Evolutionary conservation across 345 rosid species (phyloP), one percentile per base, ranked within the genome.

Genomic region (Toxicodendron radicans): DNA sequence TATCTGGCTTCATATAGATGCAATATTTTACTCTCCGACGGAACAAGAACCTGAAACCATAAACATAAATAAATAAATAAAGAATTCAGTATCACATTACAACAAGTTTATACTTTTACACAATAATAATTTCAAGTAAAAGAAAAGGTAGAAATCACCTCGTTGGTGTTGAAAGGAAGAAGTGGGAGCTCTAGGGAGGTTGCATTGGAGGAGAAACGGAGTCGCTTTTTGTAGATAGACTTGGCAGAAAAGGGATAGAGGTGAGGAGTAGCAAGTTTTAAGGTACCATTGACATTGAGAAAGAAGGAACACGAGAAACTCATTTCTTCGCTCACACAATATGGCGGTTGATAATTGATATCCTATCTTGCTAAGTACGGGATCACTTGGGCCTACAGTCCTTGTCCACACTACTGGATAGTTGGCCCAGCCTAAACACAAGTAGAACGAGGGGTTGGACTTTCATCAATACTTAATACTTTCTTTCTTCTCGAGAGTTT

Each of bases 1-100:
- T 89, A 90, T 73, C 92, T 83, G 62, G 97, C 95, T 83, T 92
- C 95, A 65, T 87, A 90, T 24, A 92, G 70, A 85, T 92, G 93
- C 79, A 92, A 74, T 21, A 78, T 79, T 83, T 92, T 92, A 53
- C 80, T 87, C 91, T 92, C 97, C 3, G 92, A 82, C 49, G 95
- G 97, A 30, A 92, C 87, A 72, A 92, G 85, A 71, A 90, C 91
- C 97, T 92, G 82, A 62, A 49, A 17, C 7, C 38, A 27, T 61
- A 10, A 3, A 65, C 30, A 52, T 17, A 21, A 30, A 35, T 35
- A 35, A 35, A 27, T 27, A 27, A 27, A 46, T 46, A 46, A 43
- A 43, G 7, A 43, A 10, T 43, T 7, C 46, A 43, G 46, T 43
- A 2, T 43, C 7, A 43, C 46, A 43, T 43, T 43, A 43, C 13